A percentile compares a stretch with the other conserved stretches of the same genome.
Conservation (phyloP, 2,329 filamentous ascomycete species). For the Bipolaris bicolor region DNA sequence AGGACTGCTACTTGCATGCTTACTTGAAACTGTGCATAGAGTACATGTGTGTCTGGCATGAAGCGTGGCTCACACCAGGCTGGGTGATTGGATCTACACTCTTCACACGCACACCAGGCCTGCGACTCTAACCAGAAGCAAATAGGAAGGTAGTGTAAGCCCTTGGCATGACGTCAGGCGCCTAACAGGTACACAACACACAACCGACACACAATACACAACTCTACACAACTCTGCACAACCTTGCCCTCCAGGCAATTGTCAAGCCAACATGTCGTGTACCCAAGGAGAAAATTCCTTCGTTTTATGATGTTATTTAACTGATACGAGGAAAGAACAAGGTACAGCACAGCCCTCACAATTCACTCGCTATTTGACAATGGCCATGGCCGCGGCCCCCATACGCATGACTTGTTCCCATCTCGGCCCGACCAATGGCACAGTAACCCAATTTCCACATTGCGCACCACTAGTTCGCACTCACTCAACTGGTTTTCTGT, state of each 20-base stretch:
- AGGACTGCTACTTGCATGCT: neutral
- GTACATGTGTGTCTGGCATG: neutral
- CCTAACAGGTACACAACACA: neutral
- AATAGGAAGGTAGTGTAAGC: neutral
- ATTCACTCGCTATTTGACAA: neutral
- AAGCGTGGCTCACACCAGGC: neutral
- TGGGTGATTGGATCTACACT: neutral
- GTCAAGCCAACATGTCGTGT: neutral
- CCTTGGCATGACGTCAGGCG: conserved; percentile 5
- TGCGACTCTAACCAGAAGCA: neutral
- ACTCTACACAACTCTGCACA: too few species aligned
- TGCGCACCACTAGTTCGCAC: neutral
- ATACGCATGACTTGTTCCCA: conserved; percentile 2
- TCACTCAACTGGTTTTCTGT: neutral
- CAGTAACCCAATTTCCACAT: conserved; percentile 8
- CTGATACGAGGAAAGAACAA: neutral
- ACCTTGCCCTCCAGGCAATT: too few species aligned
- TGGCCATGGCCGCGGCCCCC: neutral
- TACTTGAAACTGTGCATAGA: neutral
- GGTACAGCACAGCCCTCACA: neutral
- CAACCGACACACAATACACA: too few species aligned
- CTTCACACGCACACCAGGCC: neutral
- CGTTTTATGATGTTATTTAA: neutral
- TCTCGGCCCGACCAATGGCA: conserved; percentile 6
- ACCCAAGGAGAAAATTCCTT: too few species aligned